Base-by-base conservation (phyloP, 139 green algal genomes). In the Chlamydomonas sp. region DNA sequence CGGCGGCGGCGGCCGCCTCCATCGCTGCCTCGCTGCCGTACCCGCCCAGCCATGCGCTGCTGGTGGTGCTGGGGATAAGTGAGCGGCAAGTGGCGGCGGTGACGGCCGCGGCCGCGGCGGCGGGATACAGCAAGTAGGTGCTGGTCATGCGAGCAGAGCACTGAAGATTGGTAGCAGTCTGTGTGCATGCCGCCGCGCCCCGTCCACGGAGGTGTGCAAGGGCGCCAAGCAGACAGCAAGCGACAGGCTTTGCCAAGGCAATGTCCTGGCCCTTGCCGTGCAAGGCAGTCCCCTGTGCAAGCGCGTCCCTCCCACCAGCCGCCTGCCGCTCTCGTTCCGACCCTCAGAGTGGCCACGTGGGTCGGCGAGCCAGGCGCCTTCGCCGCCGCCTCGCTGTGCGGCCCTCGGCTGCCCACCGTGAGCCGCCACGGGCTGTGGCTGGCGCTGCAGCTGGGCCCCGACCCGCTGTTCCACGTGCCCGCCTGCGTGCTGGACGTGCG, bases 401-500 rank as follows among this genome's bases (percentile, higher is more conserved):
- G 84, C 8, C 75, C 84, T 2, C 84, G 75, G 2, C 76, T 83
- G 84, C 84, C 74, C 17, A 1, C 3, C 18, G 20, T 88, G 49
- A 82, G 72, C 63, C 76, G 75, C 31, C 63, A 83, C 76, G 84
- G 17, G 75, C 75, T 88, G 63, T 88, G 74, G 75, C 84, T 88
- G 84, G 31, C 69, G 75, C 84, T 88, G 75, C 75, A 83, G 74
- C 75, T 88, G 75, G 74, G 75, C 2, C 75, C 49, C 49, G 63
- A 83, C 63, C 63, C 63, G 74, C 84, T 57, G 20, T 88, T 88
- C 84, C 66, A 83, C 84, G 84, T 88, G 75, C 84, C 84, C 61
- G 57, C 63, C 49, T 57, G 77, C 7, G 84, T 88, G 4, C 20
- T 88, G 2, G 84, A 88, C 58, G 84, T 88, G 58, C 84, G 84